Conservation (phyloP, 2,329 filamentous ascomycete species). For the Neofusicoccum sp. region DNA sequence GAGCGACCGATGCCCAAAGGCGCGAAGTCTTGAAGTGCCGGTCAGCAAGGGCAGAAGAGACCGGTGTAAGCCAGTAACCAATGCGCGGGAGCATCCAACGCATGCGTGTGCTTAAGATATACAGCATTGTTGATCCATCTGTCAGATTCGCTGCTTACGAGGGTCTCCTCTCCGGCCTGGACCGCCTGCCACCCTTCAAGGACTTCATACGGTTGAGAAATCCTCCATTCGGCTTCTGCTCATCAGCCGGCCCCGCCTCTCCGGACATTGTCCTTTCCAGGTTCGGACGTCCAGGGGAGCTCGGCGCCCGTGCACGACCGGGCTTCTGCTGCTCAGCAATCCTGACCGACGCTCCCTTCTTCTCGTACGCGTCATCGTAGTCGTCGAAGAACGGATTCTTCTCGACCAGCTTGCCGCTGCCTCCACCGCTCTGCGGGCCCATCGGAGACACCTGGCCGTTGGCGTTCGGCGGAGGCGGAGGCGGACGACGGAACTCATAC, state of each 20-base stretch:
- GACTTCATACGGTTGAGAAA: conserved; percentile 31
- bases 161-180: conserved; percentile 35
- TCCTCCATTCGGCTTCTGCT: conserved; percentile 8
- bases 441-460: conserved; percentile 8
- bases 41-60: neutral
- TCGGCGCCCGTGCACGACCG: conserved; percentile 25
- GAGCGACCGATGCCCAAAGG: neutral
- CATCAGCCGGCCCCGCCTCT: neutral
- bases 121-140: neutral
- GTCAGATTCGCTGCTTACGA: conserved; percentile 7
- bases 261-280: neutral
- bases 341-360: conserved; percentile 62
- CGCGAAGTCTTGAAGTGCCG: neutral
- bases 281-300: conserved; percentile 29
- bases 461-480: conserved; percentile 11
- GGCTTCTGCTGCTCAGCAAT: conserved; percentile 45
- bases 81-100: conserved; percentile 15
- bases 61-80: conserved; percentile 3
- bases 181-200: conserved; percentile 38
- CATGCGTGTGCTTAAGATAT: conserved; percentile 13
- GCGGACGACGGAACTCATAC: conserved; percentile 37
- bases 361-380: conserved; percentile 69
- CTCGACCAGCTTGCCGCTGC: conserved; percentile 45
- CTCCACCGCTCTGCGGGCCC: conserved; percentile 43
- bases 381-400: conserved; percentile 84